These are phyloP conservation scores for Botrytis tulipae DNA, from an alignment of 2,329 filamentous ascomycete species.

Conservation along the genomic window DNA sequence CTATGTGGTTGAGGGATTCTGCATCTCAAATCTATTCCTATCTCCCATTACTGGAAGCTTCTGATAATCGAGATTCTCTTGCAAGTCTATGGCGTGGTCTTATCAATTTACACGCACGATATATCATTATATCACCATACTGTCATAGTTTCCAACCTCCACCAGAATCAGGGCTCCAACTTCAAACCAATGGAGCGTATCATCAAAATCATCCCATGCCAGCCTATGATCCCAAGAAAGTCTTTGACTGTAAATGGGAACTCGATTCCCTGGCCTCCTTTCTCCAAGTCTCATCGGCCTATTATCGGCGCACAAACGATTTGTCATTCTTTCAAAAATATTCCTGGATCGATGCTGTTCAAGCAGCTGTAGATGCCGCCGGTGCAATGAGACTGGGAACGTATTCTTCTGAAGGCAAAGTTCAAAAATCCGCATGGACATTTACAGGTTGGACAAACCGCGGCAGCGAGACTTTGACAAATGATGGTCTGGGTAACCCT, in stretches of 20 bases:
- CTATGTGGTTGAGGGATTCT: constrained; percentile 89
- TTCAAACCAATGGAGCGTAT: constrained; percentile 59
- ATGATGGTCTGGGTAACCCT: constrained; percentile 77
- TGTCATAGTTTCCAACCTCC: constrained; percentile 92
- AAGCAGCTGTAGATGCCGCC: constrained; percentile 66
- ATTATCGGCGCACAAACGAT: constrained; percentile 70
- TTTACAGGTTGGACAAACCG: constrained; percentile 73
- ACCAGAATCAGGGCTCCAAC: constrained; percentile 64
- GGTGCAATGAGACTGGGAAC: constrained; percentile 72
- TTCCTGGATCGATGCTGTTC: constrained; percentile 70
- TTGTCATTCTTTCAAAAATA: constrained; percentile 69
- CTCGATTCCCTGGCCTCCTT: constrained; percentile 88
- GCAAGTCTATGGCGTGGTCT: constrained; percentile 67
- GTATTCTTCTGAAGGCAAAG: constrained; percentile 58
- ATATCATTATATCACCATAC: constrained; percentile 70
- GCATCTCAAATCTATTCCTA: constrained; percentile 72
- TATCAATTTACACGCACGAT: constrained; percentile 68
- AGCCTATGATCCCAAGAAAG: constrained; percentile 62
- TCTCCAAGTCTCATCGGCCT: constrained; percentile 75
- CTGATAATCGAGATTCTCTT: constrained; percentile 54
- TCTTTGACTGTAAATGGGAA: constrained; percentile 97
- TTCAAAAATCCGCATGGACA: constrained; percentile 64
- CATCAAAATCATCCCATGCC: constrained; percentile 64
- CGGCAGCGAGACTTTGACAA: constrained; percentile 77
- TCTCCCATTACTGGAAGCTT: constrained; percentile 58